Base-by-base conservation (phyloP, 345 rosid genomes). In the Boechera stricta region DNA sequence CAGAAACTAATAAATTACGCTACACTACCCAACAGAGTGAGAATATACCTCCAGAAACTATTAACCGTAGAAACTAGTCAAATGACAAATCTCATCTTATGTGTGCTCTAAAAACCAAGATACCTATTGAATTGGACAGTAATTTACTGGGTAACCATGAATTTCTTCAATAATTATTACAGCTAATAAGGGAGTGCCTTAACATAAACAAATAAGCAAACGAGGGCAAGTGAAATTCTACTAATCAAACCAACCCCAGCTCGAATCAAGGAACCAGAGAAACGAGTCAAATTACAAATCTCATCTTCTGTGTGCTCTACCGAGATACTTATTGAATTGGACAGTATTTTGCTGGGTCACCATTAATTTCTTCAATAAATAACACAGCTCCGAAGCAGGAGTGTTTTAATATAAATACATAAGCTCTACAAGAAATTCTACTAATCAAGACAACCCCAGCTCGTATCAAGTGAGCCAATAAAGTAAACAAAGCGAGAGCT, bases 371-470 rank as follows among this genome's bases (percentile, higher is more conserved):
- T 29, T 78, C 56, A 66, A 39, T 52, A 13, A 59, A 38, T 39
- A 71, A 64, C 45, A 53, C n/a, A 33, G 32, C 41, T 32, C 55
- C 52, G 21, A 57, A 7, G 11, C 45, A 48, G 15, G 62, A 45
- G 36, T n/a, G 21, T 6, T 24, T 39, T 29, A 70, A 47, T 2
- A 44, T 48, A 15, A 49, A 13, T 13, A 38, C 16, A 55, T 6
- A 48, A 57, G 72, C 1, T 48, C 31, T 26, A 54, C 47, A 28
- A 16, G 9, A 26, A 63, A 35, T 35, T 55, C 51, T 10, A 44
- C 58, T 33, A 67, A 72, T 65, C 75, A 24, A 53, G 47, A 56
- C n/a, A 74, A 36, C 2, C 68, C 71, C 56, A 74, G 56, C 21
- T 74, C 31, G 71, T 61, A 62, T 74, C 67, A 67, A 74, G 69